These are phyloP conservation scores for Phytopythium kandeliae DNA, from an alignment of 352 stramenopile species.

Conservation along the genomic window DNA sequence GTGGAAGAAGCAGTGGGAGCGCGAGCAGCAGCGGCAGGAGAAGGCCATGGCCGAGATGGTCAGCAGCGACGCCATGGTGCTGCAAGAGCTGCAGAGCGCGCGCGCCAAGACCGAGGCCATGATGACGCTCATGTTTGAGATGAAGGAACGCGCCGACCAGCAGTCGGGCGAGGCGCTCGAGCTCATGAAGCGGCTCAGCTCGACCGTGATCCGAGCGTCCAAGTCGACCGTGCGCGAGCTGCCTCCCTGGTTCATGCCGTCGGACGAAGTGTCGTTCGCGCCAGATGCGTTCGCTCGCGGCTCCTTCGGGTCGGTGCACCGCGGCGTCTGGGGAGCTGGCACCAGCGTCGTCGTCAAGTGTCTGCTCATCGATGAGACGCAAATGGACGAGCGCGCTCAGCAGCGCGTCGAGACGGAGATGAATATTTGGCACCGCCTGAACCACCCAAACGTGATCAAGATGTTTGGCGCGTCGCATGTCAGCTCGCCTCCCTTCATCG, in stretches of 20 bases:
- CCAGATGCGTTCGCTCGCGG: conserved; percentile 11
- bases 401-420: conserved; percentile 18
- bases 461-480: conserved; percentile 28
- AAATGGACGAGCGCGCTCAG: conserved; percentile 1
- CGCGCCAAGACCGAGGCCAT: conserved; percentile 6
- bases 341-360: conserved; percentile 30
- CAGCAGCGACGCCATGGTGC: background rate
- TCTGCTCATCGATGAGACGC: conserved; percentile 9
- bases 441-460: conserved; percentile 23
- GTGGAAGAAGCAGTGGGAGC: conserved; percentile 12
- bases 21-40: conserved; percentile 4
- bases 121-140: conserved; percentile 11
- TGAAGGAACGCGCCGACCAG: background rate
- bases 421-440: conserved; percentile 18
- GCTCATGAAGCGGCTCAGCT: conserved; percentile 7
- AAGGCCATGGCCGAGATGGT: background rate
- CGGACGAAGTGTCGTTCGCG: conserved; percentile 10
- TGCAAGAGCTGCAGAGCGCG: conserved; percentile 1
- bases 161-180: background rate
- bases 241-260: conserved; percentile 14
- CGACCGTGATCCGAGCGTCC: conserved; percentile 10
- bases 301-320: conserved; percentile 17
- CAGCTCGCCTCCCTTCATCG: conserved; percentile 14
- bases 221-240: conserved; percentile 3
- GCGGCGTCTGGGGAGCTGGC: conserved; percentile 11